These are phyloP conservation scores for Elaeis guineensis DNA, from an alignment of 176 grass and related monocot species.

Conservation along the genomic window DNA sequence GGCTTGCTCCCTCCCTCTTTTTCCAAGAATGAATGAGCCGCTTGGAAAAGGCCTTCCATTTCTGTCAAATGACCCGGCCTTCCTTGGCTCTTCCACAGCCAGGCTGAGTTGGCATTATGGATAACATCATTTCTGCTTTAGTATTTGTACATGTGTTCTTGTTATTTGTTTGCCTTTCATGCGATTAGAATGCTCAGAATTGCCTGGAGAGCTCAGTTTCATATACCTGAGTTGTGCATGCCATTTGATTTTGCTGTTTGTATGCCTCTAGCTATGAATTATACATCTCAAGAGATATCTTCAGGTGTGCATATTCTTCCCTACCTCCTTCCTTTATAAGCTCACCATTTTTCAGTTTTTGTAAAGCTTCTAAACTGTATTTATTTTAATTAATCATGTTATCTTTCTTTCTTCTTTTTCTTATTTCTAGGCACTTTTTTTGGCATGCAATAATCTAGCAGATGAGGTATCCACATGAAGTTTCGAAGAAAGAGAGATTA, in stretches of 20 bases:
- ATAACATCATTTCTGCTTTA: too few relatives aligned
- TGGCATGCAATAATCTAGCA: constrained; percentile 27
- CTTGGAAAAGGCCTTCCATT: too few relatives aligned
- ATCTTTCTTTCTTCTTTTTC: neutral
- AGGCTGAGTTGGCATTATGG: too few relatives aligned
- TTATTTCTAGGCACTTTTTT: constrained; percentile 48
- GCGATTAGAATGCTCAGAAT: constrained; percentile 79
- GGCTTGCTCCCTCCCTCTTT: too few relatives aligned
- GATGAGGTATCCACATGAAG: constrained; percentile 27
- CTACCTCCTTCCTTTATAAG: too few relatives aligned
- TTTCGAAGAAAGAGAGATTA: constrained; percentile 26
- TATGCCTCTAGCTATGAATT: constrained; percentile 67
- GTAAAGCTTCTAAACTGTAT: neutral
- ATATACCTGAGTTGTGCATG: constrained; percentile 52
- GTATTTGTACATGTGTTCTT: neutral
- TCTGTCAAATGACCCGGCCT: too few relatives aligned
- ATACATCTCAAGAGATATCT: constrained; percentile 78
- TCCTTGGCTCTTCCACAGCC: too few relatives aligned
- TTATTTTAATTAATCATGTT: neutral
- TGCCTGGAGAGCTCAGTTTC: constrained; percentile 40
- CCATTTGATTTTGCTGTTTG: constrained; percentile 67
- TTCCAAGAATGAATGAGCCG: too few relatives aligned
- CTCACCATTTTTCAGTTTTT: neutral
- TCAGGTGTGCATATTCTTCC: constrained; percentile 37
- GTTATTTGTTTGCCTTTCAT: constrained; percentile 40